Evolutionary conservation across 2,329 filamentous ascomycete species (phyloP).

Genomic region (Pseudogymnoascus sp.): DNA sequence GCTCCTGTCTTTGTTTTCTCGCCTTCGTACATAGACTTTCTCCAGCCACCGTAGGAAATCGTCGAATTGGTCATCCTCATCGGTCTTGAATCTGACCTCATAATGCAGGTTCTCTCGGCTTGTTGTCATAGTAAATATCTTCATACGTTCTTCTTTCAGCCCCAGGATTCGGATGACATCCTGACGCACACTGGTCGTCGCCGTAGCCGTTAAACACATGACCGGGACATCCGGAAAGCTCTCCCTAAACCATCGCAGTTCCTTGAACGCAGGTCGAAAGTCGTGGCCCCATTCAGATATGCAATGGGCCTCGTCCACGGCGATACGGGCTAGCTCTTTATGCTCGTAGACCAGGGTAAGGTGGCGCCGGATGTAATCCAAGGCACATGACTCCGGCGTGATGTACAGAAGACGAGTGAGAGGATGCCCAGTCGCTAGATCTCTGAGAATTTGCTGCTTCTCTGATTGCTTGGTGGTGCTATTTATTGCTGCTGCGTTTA

Average conservation of each 20-base stretch:
- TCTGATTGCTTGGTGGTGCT: constrained; percentile 63
- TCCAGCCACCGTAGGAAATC: constrained; percentile 72
- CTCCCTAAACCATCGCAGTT: constrained; percentile 74
- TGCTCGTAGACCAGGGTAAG: constrained; percentile 68
- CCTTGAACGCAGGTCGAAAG: constrained; percentile 87
- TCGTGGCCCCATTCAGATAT: constrained; percentile 98
- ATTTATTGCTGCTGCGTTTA: constrained; percentile 80
- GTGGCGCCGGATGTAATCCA: constrained; percentile 65
- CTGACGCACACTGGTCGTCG: constrained; percentile 68
- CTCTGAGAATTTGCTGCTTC: constrained; percentile 61
- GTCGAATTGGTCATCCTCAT: constrained; percentile 62
- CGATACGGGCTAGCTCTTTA: constrained; percentile 76
- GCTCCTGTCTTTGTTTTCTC: constrained; percentile 45
- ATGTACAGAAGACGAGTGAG: constrained; percentile 79
- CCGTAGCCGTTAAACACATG: constrained; percentile 87
- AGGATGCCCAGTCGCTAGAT: constrained; percentile 83
- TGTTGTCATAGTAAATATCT: constrained; percentile 74
- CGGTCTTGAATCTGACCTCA: constrained; percentile 74
- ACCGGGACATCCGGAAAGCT: constrained; percentile 79
- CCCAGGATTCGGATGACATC: constrained; percentile 73
- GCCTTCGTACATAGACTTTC: constrained; percentile 60
- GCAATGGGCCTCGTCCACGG: constrained; percentile 91
- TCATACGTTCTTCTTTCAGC: constrained; percentile 54
- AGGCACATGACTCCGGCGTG: constrained; percentile 80
- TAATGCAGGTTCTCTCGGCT: constrained; percentile 81